Conservation (phyloP, 2,329 filamentous ascomycete genomes). For the Zelopaecilomyces penicillatus region DNA sequence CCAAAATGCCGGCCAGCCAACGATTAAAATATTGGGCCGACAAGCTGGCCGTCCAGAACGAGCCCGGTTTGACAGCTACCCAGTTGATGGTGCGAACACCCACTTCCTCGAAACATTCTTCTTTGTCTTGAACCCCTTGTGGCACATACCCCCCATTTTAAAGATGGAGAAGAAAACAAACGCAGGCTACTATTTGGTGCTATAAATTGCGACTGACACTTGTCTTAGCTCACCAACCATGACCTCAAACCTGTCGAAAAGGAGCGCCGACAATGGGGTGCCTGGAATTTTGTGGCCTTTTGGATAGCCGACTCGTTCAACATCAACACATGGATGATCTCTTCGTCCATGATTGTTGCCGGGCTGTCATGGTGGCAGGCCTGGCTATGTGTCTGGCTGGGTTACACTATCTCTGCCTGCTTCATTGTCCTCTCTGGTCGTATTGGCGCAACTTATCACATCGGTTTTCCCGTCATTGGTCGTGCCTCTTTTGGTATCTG, state of each 20-base stretch:
- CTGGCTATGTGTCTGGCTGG: constrained; percentile 81
- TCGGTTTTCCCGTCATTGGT: constrained; percentile 76
- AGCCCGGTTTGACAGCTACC: constrained; percentile 66
- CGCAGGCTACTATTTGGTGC: too few relatives aligned
- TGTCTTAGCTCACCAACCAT: constrained; percentile 61
- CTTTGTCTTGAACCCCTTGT: not conserved
- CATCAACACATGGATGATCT: constrained; percentile 93
- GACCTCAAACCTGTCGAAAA: constrained; percentile 77
- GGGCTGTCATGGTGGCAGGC: constrained; percentile 89
- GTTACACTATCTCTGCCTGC: constrained; percentile 66
- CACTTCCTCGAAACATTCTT: not conserved
- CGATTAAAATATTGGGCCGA: constrained; percentile 36
- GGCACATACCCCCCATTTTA: not conserved
- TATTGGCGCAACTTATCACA: constrained; percentile 80
- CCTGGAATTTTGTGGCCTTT: constrained; percentile 83
- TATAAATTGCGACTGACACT: constrained; percentile 6
- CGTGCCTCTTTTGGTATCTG: constrained; percentile 80
- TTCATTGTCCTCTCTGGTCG: constrained; percentile 74
- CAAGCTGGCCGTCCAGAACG: constrained; percentile 61
- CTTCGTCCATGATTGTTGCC: constrained; percentile 67
- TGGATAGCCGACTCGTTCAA: constrained; percentile 83
- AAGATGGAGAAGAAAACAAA: not conserved
- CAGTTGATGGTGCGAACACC: constrained; percentile 63
- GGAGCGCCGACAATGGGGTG: constrained; percentile 70
- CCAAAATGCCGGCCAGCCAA: constrained; percentile 18